Base-by-base conservation (phyloP, 441 rosid genomes). In the Kokia cookei region DNA sequence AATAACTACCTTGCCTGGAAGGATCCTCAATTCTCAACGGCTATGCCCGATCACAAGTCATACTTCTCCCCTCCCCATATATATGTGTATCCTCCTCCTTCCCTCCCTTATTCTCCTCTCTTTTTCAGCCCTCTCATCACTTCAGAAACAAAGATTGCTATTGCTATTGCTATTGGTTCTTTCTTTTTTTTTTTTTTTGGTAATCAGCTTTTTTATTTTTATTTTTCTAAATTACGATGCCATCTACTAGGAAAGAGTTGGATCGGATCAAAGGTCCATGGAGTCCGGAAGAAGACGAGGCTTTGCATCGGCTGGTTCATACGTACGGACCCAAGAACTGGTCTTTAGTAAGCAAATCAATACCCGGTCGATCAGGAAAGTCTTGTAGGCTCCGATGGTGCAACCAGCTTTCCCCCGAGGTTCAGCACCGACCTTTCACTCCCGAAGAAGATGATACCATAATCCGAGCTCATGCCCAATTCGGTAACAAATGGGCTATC, bases 251-350 rank as follows among this genome's bases (percentile, higher is more conserved):
- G 40, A 91, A 79, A 65, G 87, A 85, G 15, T 73, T 74, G 66
- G 96, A 91, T 83, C 87, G 92, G 81, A 88, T 91, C 87, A 91
- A 86, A 79, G 96, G 96, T 24, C 96, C 96, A 0, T 91, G 96
- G 96, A 86, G 91, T 51, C 92, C 92, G 0, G 93, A 89, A 78
- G 96, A 91, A 72, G 96, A 91, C 65, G 92, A 86, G 54, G 82
- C 90, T 65, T 77, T 91, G 15, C 86, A 79, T 65, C 76, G 86
- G 64, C 77, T 91, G 61, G 96, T 91, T 11, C 84, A 86, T 42
- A 82, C 19, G 71, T 84, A 84, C 73, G 94, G 96, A 7, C 87
- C 96, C 0, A 75, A 92, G 65, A 91, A 89, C 85, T 91, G 94
- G 96, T 84, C 96, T n/a, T 75, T 86, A 35, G 89, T 91, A 58